Evolutionary conservation across 352 stramenopile species (phyloP).

Genomic region (Phytophthora gonapodyides): DNA sequence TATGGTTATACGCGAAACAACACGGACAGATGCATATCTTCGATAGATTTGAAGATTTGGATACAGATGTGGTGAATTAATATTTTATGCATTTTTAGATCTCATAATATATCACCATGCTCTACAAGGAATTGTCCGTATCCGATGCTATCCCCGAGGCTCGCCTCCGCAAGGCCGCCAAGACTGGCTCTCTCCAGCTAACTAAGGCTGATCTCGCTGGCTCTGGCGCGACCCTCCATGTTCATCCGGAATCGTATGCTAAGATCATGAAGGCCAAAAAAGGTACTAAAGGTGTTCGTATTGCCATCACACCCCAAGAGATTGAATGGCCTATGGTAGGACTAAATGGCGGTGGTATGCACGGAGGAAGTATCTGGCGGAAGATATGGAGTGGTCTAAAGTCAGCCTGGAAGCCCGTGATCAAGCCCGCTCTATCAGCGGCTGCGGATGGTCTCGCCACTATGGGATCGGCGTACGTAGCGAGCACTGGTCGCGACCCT

Average conservation of each 20-base stretch:
- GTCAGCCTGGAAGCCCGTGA: too few species aligned
- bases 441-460: slow-evolving; percentile 1
- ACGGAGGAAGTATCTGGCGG: too few species aligned
- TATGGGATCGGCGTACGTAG: neutral
- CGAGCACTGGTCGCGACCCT: neutral
- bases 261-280: slow-evolving; percentile 10
- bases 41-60: slow-evolving; percentile 18
- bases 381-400: too few species aligned
- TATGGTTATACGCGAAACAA: slow-evolving; percentile 22
- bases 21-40: slow-evolving; percentile 10
- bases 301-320: too few species aligned
- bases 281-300: neutral
- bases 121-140: slow-evolving; percentile 15
- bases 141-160: slow-evolving; percentile 3
- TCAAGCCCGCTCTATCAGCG: neutral
- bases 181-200: slow-evolving; percentile 6
- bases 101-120: neutral
- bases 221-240: slow-evolving; percentile 1
- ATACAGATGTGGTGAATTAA: slow-evolving; percentile 11
- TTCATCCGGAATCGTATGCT: slow-evolving; percentile 8
- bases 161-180: neutral
- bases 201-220: slow-evolving; percentile 8
- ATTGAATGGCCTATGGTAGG: too few species aligned
- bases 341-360: neutral
- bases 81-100: slow-evolving; percentile 1